Evolutionary conservation across 169 alveolate species (phyloP), one percentile per base, ranked within the genome.

Genomic region (Plasmodium sp.): DNA sequence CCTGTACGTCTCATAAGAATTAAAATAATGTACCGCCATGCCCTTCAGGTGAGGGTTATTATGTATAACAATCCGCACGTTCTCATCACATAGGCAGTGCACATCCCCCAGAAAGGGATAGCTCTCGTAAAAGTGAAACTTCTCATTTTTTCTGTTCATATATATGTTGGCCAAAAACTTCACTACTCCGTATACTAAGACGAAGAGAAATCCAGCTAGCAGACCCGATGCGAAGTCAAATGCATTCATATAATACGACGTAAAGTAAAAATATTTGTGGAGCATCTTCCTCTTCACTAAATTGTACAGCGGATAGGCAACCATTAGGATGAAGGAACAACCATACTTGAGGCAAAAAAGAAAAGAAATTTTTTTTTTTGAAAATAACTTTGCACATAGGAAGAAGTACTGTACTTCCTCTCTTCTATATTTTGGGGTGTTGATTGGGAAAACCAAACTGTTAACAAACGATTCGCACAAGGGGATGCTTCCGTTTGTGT

Each of bases 191-290:
- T 86, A 86, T 33, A 74, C 27, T 12, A 86, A 86, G 67, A 86
- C 93, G 54, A 86, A 39, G 12, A 77, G 14, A 0, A 36, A 34
- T 86, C 93, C 93, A n/a, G n/a, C 16, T 43, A 77, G 81, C 9
- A 86, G 16, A 16, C 93, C 93, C 16, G 82, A 34, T 2, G 86
- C 93, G 67, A 86, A 86, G 67, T 86, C 93, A 45, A 75, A 86
- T 31, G 34, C 79, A 86, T 86, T 86, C 22, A 51, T 74, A 45
- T 51, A 86, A 71, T 86, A 86, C 18, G 93, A 86, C 31, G 93
- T 51, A 3, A 18, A 39, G 81, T 86, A 45, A 43, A 86, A 86
- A 86, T 36, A 33, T 22, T 36, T 36, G 71, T 77, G 77, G 81
- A 16, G 58, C 2, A 74, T 2, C 48, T 31, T 86, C 67, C 93